These are phyloP conservation scores for Candolleomyces efflorescens DNA, from an alignment of 768 basidiomycete species.

Conservation along the genomic window DNA sequence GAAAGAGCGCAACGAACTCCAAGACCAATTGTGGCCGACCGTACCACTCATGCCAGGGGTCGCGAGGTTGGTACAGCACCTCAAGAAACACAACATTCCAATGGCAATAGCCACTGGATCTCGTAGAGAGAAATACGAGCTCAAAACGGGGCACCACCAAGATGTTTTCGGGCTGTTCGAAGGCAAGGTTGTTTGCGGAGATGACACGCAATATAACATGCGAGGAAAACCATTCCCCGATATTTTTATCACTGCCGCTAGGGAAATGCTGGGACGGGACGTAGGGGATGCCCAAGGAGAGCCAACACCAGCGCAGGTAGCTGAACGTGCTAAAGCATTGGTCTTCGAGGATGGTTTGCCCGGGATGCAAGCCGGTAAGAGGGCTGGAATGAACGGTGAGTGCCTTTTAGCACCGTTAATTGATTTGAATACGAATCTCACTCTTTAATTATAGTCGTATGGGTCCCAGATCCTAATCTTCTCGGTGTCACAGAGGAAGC, in stretches of 20 bases:
- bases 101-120: conserved; percentile 84
- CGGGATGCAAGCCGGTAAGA: conserved; percentile 76
- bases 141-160: conserved; percentile 62
- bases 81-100: conserved; percentile 62
- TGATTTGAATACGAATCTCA: not conserved
- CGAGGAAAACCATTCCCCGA: conserved; percentile 80
- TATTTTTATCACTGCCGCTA: conserved; percentile 74
- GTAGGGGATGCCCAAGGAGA: conserved; percentile 47
- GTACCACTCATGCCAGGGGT: conserved; percentile 74
- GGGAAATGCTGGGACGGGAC: conserved; percentile 46
- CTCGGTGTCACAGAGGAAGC: conserved; percentile 38
- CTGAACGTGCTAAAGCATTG: conserved; percentile 58
- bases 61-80: conserved; percentile 61
- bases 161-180: conserved; percentile 61
- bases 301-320: conserved; percentile 29
- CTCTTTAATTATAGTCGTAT: conserved; percentile 51
- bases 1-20: conserved; percentile 46
- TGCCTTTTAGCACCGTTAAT: not conserved
- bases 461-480: conserved; percentile 79
- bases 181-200: conserved; percentile 64
- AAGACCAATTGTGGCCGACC: conserved; percentile 66
- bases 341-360: conserved; percentile 81
- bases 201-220: conserved; percentile 52
- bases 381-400: conserved; percentile 84
- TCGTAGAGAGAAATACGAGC: conserved; percentile 54